Conservation (phyloP, 176 grass and related monocot genomes). For the Carex littledalei region DNA sequence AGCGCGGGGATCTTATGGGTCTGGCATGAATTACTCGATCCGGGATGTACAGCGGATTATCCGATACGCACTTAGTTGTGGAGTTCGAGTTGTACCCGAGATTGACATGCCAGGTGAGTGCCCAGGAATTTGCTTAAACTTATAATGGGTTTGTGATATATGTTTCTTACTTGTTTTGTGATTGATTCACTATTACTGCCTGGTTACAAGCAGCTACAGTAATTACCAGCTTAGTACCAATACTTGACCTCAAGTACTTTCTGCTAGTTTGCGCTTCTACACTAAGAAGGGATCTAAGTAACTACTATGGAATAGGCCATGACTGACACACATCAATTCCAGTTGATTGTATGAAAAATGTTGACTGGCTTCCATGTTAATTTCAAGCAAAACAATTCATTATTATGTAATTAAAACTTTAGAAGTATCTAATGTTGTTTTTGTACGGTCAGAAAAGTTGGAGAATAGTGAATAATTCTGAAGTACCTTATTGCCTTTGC, state of each 20-base stretch:
- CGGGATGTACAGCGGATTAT: constrained; percentile 65
- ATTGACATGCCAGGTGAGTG: constrained; percentile 85
- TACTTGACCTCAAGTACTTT: neutral
- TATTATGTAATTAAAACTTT: neutral
- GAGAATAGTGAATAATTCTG: neutral
- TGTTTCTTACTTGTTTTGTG: neutral
- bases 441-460: neutral
- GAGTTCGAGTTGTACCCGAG: constrained; percentile 84
- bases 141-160: neutral
- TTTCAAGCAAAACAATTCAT: neutral
- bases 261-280: no score
- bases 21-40: constrained; percentile 53
- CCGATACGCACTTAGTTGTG: constrained; percentile 40
- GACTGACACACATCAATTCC: neutral
- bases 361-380: neutral
- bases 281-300: neutral
- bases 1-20: constrained; percentile 53
- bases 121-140: neutral
- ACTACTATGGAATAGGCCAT: neutral
- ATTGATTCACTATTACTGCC: neutral
- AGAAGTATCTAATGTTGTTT: neutral
- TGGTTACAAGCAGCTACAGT: neutral
- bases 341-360: neutral
- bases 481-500: neutral
- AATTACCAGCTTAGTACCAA: neutral